Percentiles rank a stretch among this genome's conserved stretches.
These are phyloP conservation scores for Arthrobotrys pseudoclavata DNA, from an alignment of 2,329 filamentous ascomycete genomes.

Conservation along the genomic window DNA sequence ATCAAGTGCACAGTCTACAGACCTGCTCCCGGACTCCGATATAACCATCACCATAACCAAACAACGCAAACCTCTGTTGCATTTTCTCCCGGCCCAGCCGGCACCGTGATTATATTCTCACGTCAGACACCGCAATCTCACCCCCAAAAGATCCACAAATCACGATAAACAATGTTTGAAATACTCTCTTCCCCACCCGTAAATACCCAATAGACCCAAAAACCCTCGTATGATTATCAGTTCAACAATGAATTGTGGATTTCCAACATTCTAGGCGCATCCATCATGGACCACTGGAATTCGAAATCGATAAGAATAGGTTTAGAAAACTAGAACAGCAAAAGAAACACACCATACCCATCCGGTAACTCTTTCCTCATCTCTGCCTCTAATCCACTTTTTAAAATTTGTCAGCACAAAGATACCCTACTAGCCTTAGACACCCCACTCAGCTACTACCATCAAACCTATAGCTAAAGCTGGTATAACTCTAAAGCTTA, in stretches of 20 bases:
- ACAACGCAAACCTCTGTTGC: conserved; percentile 10
- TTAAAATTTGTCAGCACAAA: conserved; percentile 15
- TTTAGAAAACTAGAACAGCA: neutral
- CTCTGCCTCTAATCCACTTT: neutral
- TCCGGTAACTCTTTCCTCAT: conserved; percentile 14
- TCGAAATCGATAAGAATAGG: neutral
- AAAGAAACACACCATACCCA: neutral
- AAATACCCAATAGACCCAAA: neutral
- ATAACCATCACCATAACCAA: neutral
- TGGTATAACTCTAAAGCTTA: neutral
- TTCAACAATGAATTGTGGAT: neutral
- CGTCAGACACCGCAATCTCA: conserved; percentile 19
- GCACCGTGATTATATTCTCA: conserved; percentile 13
- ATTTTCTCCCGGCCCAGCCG: conserved; percentile 4
- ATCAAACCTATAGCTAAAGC: neutral
- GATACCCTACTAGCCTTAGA: neutral
- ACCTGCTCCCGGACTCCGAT: too few species aligned
- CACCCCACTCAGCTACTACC: neutral
- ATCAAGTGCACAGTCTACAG: neutral
- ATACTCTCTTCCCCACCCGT: neutral
- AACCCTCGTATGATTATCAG: neutral
- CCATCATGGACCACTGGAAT: neutral
- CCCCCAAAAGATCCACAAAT: conserved; percentile 11
- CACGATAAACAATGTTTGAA: conserved; percentile 15
- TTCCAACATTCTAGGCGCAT: neutral